Base-by-base conservation (phyloP, 1,284 basidiomycete species). In the Lentinula novae-zelandiae region DNA sequence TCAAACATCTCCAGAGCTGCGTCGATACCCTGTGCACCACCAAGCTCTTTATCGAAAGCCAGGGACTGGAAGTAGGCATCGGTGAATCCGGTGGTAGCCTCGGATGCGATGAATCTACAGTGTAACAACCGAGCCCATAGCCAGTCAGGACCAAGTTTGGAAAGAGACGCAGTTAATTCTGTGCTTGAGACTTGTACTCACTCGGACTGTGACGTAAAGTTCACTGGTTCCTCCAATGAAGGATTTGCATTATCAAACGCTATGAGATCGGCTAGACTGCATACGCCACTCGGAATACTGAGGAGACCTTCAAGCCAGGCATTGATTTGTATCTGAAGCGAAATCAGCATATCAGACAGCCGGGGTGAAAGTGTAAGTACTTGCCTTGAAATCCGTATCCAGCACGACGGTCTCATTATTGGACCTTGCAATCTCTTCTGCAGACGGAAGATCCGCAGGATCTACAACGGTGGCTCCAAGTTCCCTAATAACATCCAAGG, bases 401-500 rank as follows among this genome's bases (percentile, higher is more conserved):
- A 83, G 66, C 2, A 87, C 84, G 10, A 83, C 64, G 0, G 78
- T 79, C 67, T 87, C 85, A 60, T 83, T 83, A 10, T 80, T 77
- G 0, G 78, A 82, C 7, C 66, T 67, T 5, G 73, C 72, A 51
- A 86, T 78, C 56, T 85, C 83, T 5, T 81, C 75, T 5, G 81
- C 82, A 44, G 78, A 80, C 0, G 85, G 84, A 12, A 87, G 68
- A 67, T 87, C 80, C 1, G 84, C 85, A 3, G 84, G 83, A 68
- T 87, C 86, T 4, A 88, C 75, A 13, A 88, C 70, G 0, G 80
- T 83, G 1, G 85, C 86, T 5, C 86, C 86, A 1, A 88, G 75
- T 1, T 66, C 65, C 44, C 73, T 70, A 34, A 89, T 76, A 0
- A 74, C 78, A 13, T 74, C 65, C 39, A 87, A 67, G 0, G 84